Percentiles rank a stretch among this genome's conserved stretches.
These are phyloP conservation scores for Eucalyptus rudis DNA, from an alignment of 345 rosid genomes.

Conservation along the genomic window DNA sequence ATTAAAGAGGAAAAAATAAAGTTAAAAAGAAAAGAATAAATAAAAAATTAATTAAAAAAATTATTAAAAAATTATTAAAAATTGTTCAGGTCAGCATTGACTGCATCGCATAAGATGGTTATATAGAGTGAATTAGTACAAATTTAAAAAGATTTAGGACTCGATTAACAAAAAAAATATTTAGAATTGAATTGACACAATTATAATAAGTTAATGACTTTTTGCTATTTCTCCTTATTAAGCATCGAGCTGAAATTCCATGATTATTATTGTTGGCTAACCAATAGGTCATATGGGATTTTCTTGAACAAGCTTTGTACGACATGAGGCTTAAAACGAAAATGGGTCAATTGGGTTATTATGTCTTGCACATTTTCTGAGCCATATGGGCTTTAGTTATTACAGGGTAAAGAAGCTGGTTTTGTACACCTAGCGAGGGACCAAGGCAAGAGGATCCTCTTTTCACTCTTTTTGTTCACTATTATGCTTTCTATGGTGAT, in stretches of 20 bases:
- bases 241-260: not conserved
- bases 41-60: no score
- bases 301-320: not conserved
- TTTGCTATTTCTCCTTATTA: not conserved
- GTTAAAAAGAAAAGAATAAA: no score
- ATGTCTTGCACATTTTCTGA: not conserved
- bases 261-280: not conserved
- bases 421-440: not conserved
- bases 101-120: accelerated
- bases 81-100: accelerated
- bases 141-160: no score
- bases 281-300: not conserved
- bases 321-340: not conserved
- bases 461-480: not conserved
- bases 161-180: accelerated
- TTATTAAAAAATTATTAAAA: no score
- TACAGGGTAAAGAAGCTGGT: not conserved
- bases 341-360: not conserved
- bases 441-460: not conserved
- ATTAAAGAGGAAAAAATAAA: no score
- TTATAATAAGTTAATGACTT: accelerated
- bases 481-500: not conserved
- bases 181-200: accelerated
- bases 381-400: not conserved
- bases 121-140: accelerated